Evolutionary conservation across 495 filamentous ascomycete species (phyloP), one percentile per base, ranked within the genome.

Genomic region (Penicillium samsonianum): DNA sequence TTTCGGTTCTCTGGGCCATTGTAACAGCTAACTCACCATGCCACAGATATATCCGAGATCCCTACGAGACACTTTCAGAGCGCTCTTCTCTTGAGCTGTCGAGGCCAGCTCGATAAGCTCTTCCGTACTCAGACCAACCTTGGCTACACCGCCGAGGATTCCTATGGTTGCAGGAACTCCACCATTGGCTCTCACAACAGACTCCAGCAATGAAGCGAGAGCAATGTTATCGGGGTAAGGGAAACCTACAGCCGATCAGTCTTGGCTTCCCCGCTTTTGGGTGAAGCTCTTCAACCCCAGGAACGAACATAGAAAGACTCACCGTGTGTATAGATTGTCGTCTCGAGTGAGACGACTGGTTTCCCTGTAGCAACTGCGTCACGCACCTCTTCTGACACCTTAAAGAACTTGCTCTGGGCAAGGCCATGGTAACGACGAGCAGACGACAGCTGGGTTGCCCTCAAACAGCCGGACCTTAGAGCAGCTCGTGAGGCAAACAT

Each of bases 161-260:
- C 90, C 94, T 67, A 95, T 89, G 1, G 93, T 95, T 17, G 94
- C 94, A n/a, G 94, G 94, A 20, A 97, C 82, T 16, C 85, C 94
- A 33, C 94, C 94, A 73, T 91, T 83, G 8, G 74, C 69, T 51
- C 94, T 87, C 38, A 97, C 85, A 8, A 91, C 74, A 8, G 81
- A 81, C 71, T 98, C 93, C 14, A 96, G 79, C 20, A 82, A 68
- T 8, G 78, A 73, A 16, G 88, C 85, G 6, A 98, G 82, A 10
- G 83, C 79, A 37, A 88, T 75, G 60, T 91, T 92, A 35, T 92
- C 88, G 2, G 91, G 85, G 57, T 90, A 90, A 35, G 95, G 87
- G 62, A 92, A 92, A 23, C 94, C 94, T 84, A 77, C 67, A 28
- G 69, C 78, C 43, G 79, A 52, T 68, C 23, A 66, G 60, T 59